phyloP scores from a whole-genome alignment of 768 basidiomycete genomes.

The Amanita pallidorosea region DNA sequence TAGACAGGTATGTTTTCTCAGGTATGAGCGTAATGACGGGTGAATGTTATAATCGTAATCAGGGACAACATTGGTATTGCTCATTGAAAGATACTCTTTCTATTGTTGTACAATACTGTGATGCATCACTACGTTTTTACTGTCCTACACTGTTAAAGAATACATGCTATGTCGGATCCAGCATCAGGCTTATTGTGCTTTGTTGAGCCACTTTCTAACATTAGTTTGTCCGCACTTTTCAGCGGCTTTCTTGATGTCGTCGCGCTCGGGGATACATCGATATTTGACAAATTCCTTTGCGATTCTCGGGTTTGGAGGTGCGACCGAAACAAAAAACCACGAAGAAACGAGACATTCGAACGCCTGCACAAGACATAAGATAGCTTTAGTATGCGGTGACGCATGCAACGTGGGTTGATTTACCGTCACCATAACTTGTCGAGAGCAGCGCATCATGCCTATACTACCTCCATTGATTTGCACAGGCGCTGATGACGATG shows the following conservation, averaged over 20 bases:
- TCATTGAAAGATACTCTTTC: background rate
- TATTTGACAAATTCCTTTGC: conserved; percentile 70
- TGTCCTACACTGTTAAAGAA: background rate
- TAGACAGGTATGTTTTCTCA: background rate
- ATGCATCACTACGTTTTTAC: background rate
- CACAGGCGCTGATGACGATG: conserved; percentile 64
- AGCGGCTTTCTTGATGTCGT: conserved; percentile 57
- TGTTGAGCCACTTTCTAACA: conserved; percentile 71
- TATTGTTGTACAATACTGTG: background rate
- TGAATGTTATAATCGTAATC: background rate
- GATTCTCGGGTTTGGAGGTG: conserved; percentile 34
- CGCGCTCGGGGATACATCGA: conserved; percentile 51
- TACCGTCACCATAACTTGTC: conserved; percentile 57
- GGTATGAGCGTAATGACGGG: background rate
- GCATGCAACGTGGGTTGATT: conserved; percentile 16
- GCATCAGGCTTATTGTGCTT: conserved; percentile 26
- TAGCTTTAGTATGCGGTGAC: conserved; percentile 1
- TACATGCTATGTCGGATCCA: background rate
- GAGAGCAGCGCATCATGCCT: conserved; percentile 59
- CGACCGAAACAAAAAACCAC: conserved; percentile 44
- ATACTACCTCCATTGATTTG: conserved; percentile 66
- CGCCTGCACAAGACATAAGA: conserved; percentile 33
- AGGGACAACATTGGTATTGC: conserved; percentile 3
- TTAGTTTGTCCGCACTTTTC: conserved; percentile 57
- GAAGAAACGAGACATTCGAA: conserved; percentile 59